Evolutionary conservation across 371 early-diverging fungal species (phyloP).

Genomic region (Entomophthora muscae): DNA sequence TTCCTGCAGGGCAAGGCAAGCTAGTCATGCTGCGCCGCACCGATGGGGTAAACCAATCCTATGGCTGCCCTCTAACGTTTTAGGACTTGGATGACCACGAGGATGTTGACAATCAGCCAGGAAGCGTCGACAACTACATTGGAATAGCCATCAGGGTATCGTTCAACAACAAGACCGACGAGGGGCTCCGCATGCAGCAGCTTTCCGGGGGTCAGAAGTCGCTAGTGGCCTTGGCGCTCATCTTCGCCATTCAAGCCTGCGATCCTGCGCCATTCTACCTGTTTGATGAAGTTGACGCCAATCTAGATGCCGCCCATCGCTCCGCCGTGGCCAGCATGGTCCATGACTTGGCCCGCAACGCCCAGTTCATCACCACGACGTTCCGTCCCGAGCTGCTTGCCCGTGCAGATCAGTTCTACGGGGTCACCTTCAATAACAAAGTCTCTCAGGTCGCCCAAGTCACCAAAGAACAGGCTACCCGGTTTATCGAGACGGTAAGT

Average conservation of each 20-base stretch:
- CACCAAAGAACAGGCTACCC: constrained; percentile 40
- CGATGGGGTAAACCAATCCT: constrained; percentile 27
- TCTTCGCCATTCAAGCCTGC: constrained; percentile 97
- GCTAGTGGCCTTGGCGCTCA: constrained; percentile 90
- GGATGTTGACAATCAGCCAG: neutral
- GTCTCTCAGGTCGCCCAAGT: constrained; percentile 54
- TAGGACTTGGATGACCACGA: neutral
- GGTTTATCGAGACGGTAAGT: constrained; percentile 48
- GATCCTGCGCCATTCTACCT: constrained; percentile 99
- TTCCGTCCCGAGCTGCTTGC: constrained; percentile 90
- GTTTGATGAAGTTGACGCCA: constrained; percentile 99
- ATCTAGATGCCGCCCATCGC: constrained; percentile 92
- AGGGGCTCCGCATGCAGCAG: constrained; percentile 86
- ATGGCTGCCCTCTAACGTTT: neutral
- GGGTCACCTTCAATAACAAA: constrained; percentile 82
- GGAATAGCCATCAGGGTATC: constrained; percentile 32
- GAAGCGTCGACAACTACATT: constrained; percentile 4
- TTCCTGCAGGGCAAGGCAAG: constrained; percentile 74
- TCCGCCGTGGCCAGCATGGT: constrained; percentile 89
- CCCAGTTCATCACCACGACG: constrained; percentile 96
- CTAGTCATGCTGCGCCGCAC: constrained; percentile 63
- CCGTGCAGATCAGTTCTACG: constrained; percentile 87
- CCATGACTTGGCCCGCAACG: constrained; percentile 60
- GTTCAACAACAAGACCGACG: constrained; percentile 72
- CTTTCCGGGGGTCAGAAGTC: constrained; percentile 99